A percentile compares a stretch with the other conserved stretches of the same genome.
phyloP scores from a whole-genome alignment of 768 basidiomycete genomes.

The Heimioporus sp. region DNA sequence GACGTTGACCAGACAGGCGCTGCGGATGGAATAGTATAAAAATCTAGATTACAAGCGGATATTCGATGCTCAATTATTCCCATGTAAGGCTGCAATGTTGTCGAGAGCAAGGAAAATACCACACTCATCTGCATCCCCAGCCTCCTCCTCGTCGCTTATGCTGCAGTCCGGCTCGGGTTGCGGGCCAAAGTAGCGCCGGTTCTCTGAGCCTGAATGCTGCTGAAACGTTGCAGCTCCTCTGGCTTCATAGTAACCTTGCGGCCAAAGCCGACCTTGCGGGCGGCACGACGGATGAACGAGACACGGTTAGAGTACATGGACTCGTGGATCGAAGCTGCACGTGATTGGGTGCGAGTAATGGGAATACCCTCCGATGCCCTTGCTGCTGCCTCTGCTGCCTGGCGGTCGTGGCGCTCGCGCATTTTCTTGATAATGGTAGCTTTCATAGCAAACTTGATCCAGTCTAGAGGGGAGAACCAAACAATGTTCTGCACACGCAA shows the following conservation, averaged over 20 bases:
- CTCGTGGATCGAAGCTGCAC: slow-evolving; percentile 87
- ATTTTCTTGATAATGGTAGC: slow-evolving; percentile 84
- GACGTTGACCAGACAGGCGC: slow-evolving; percentile 13
- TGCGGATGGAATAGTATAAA: slow-evolving; percentile 21
- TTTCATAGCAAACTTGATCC: slow-evolving; percentile 97
- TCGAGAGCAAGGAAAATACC: slow-evolving; percentile 21
- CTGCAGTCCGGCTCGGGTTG: slow-evolving; percentile 64
- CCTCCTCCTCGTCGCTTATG: slow-evolving; percentile 28
- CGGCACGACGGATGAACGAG: slow-evolving; percentile 86
- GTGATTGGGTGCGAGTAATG: slow-evolving; percentile 84
- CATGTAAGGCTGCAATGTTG: slow-evolving; percentile 8
- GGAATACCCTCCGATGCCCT: slow-evolving; percentile 46
- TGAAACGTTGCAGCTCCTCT: slow-evolving; percentile 84
- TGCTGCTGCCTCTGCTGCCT: slow-evolving; percentile 39
- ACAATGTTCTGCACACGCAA: slow-evolving; percentile 67
- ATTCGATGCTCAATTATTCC: slow-evolving; percentile 26
- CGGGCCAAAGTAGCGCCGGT: slow-evolving; percentile 77
- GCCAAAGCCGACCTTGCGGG: slow-evolving; percentile 86
- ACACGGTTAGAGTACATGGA: slow-evolving; percentile 95
- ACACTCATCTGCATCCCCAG: slow-evolving; percentile 18
- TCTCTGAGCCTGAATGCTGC: slow-evolving; percentile 78
- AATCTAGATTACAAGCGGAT: slow-evolving; percentile 35
- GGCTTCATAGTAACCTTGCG: slow-evolving; percentile 77
- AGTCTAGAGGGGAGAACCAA: slow-evolving; percentile 95
- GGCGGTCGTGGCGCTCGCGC: slow-evolving; percentile 58